Evolutionary conservation across 768 basidiomycete species (phyloP).

Genomic region (Boletus bicolor): DNA sequence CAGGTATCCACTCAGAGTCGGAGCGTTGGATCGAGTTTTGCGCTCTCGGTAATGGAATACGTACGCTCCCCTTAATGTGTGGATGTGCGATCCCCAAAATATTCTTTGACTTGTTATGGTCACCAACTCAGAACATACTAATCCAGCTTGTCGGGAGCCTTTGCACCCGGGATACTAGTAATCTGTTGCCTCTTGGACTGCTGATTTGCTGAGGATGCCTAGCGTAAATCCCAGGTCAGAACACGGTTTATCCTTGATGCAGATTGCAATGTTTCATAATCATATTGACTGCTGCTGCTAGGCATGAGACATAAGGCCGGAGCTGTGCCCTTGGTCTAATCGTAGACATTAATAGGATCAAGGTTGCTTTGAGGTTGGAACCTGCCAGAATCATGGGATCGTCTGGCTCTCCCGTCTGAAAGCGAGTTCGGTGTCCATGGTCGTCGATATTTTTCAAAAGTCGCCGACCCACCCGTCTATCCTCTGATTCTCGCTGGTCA

Average conservation of each 20-base stretch:
- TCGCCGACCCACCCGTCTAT: background rate
- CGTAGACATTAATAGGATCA: too few species aligned
- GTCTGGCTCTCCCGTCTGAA: too few species aligned
- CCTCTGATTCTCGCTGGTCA: background rate
- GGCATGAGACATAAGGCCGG: background rate
- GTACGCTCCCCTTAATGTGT: conserved; percentile 3
- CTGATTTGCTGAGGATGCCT: background rate
- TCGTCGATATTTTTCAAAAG: background rate
- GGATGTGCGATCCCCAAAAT: background rate
- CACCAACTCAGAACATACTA: background rate
- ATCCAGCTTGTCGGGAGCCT: background rate
- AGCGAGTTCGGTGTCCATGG: too few species aligned
- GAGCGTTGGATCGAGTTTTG: background rate
- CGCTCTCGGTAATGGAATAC: conserved; percentile 3
- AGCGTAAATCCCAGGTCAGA: background rate
- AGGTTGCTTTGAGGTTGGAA: too few species aligned
- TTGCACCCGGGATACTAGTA: too few species aligned
- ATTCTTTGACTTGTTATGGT: background rate
- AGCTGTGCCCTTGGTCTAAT: background rate
- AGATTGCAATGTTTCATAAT: background rate
- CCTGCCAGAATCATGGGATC: too few species aligned
- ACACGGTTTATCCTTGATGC: background rate
- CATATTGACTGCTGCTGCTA: background rate
- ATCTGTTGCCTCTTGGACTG: background rate
- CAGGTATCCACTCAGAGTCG: background rate